A percentile compares a stretch with the other conserved stretches of the same genome.
These are phyloP conservation scores for Russula sp. DNA, from an alignment of 768 basidiomycete species.

Conservation along the genomic window DNA sequence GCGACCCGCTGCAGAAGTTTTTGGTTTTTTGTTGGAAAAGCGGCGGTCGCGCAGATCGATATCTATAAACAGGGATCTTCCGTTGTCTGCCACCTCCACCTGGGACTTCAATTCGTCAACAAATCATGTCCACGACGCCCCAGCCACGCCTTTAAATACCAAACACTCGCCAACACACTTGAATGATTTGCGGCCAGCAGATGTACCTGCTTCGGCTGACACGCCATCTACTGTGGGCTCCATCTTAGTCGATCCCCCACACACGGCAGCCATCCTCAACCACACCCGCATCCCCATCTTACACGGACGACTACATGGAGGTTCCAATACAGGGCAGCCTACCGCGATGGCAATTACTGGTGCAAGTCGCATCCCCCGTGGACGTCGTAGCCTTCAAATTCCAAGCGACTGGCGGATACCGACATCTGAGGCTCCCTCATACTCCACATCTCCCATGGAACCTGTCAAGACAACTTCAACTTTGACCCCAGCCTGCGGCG, in stretches of 20 bases:
- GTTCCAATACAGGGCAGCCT: conserved; percentile 7
- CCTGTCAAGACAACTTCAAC: not conserved
- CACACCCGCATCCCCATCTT: conserved; percentile 26
- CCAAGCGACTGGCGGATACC: not conserved
- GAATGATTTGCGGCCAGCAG: not conserved
- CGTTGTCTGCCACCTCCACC: conserved; percentile 40
- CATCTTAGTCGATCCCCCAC: conserved; percentile 26
- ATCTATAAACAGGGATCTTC: conserved; percentile 37
- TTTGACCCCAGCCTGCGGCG: not conserved
- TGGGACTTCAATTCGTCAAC: conserved; percentile 33
- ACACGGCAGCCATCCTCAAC: conserved; percentile 25
- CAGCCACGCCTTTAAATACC: conserved; percentile 24
- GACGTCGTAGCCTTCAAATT: conserved; percentile 23
- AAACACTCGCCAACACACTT: not conserved
- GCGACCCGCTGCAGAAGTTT: conserved; percentile 66
- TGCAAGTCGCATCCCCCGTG: conserved; percentile 26
- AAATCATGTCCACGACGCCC: not conserved
- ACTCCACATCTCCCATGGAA: not conserved
- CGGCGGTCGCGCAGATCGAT: conserved; percentile 39
- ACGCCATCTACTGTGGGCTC: conserved; percentile 26
- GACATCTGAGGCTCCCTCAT: not conserved
- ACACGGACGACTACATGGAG: conserved; percentile 1
- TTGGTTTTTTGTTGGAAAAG: conserved; percentile 61
- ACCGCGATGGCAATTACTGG: conserved; percentile 8
- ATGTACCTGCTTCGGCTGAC: conserved; percentile 6